Percentiles rank a stretch among this genome's conserved stretches.
phyloP scores from a whole-genome alignment of 371 early-diverging fungal species.

The Massospora cicadina region DNA sequence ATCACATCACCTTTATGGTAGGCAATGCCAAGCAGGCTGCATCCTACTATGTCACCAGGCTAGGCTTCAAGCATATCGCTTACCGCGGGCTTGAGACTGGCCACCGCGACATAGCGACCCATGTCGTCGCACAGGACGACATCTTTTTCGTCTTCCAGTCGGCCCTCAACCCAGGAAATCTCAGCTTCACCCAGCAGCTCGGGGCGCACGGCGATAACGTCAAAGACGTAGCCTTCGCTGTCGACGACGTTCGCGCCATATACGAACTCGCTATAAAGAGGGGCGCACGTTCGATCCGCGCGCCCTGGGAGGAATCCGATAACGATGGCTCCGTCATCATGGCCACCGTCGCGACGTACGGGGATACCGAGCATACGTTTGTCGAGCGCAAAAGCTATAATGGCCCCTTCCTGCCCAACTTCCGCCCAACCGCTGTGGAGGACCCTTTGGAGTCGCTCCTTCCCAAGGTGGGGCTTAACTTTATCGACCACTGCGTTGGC shows the following conservation, averaged over 20 bases:
- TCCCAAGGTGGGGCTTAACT: slow-evolving; percentile 41
- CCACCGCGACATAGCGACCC: slow-evolving; percentile 62
- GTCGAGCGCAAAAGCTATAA: slow-evolving; percentile 70
- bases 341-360: slow-evolving; percentile 80
- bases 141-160: slow-evolving; percentile 81
- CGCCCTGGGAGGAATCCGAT: slow-evolving; percentile 64
- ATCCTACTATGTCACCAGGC: slow-evolving; percentile 63
- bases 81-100: slow-evolving; percentile 94
- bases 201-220: slow-evolving; percentile 86
- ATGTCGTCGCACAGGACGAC: slow-evolving; percentile 66
- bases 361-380: slow-evolving; percentile 86
- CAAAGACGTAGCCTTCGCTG: slow-evolving; percentile 88
- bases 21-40: slow-evolving; percentile 92
- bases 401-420: slow-evolving; percentile 81
- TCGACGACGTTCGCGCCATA: slow-evolving; percentile 63
- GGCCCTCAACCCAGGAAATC: slow-evolving; percentile 66
- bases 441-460: slow-evolving; percentile 53
- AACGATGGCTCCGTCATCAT: slow-evolving; percentile 73
- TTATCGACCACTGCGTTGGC: slow-evolving; percentile 86
- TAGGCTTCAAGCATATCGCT: slow-evolving; percentile 83
- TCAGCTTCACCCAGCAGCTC: slow-evolving; percentile 49
- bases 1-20: slow-evolving; percentile 73
- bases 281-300: slow-evolving; percentile 67
- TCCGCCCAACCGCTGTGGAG: slow-evolving; percentile 22
- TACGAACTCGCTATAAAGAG: slow-evolving; percentile 64